A percentile compares a stretch with the other conserved stretches of the same genome.
These are phyloP conservation scores for Talaromyces adpressus DNA, from an alignment of 495 filamentous ascomycete species.

Conservation along the genomic window DNA sequence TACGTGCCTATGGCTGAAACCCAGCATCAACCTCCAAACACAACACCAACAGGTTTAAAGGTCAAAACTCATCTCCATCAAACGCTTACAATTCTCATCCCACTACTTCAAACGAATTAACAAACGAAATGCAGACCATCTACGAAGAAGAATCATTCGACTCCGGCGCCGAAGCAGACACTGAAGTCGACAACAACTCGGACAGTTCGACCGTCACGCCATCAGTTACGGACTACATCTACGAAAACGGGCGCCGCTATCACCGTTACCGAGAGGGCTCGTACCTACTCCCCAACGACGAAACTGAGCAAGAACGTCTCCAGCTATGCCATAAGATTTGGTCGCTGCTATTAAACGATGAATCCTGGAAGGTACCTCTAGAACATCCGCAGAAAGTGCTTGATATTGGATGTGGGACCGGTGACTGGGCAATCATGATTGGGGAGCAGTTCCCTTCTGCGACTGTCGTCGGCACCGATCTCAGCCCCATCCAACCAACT, in stretches of 20 bases:
- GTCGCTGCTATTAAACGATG: slow-evolving; percentile 40
- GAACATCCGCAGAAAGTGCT: slow-evolving; percentile 26
- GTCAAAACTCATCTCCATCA: not conserved
- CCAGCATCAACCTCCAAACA: not conserved
- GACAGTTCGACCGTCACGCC: slow-evolving; percentile 12
- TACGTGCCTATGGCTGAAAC: not conserved
- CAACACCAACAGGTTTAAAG: not conserved
- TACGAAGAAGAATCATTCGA: not conserved
- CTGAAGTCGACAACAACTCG: not conserved
- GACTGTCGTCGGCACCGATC: slow-evolving; percentile 57
- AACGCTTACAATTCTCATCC: not conserved
- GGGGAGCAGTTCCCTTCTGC: slow-evolving; percentile 50
- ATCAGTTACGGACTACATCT: slow-evolving; percentile 40
- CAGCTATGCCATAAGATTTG: slow-evolving; percentile 59
- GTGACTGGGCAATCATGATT: slow-evolving; percentile 56
- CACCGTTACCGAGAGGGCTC: slow-evolving; percentile 48
- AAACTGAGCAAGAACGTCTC: slow-evolving; percentile 57
- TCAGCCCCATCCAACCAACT: slow-evolving; percentile 44
- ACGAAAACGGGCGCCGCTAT: slow-evolving; percentile 56
- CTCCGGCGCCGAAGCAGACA: not conserved
- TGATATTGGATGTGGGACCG: slow-evolving; percentile 50
- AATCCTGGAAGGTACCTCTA: slow-evolving; percentile 48
- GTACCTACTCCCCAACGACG: slow-evolving; percentile 56
- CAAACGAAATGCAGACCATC: not conserved
- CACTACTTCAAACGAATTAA: not conserved